These are phyloP conservation scores for Leucocoprinus birnbaumii DNA, from an alignment of 768 basidiomycete genomes.

Conservation along the genomic window DNA sequence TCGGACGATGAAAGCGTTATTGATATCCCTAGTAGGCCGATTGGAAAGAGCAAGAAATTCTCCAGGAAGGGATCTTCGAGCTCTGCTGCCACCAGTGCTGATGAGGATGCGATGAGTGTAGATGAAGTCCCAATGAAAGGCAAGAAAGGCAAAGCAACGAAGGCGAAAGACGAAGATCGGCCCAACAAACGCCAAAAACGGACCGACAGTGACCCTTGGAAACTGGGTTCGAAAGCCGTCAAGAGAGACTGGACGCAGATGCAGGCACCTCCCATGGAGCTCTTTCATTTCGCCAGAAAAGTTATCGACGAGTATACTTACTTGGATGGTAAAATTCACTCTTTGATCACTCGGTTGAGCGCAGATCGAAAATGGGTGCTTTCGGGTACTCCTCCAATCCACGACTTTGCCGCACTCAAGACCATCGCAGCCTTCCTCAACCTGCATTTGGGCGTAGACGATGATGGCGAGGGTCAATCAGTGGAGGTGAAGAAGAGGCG, in stretches of 20 bases:
- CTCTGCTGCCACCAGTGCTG: constrained; percentile 24
- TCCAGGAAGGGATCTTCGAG: constrained; percentile 14
- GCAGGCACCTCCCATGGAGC: constrained; percentile 82
- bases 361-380: constrained; percentile 89
- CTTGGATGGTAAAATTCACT: constrained; percentile 74
- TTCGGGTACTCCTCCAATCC: constrained; percentile 94
- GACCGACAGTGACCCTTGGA: constrained; percentile 75
- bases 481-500: constrained; percentile 76
- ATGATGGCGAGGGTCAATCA: constrained; percentile 79
- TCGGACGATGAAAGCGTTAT: constrained; percentile 13
- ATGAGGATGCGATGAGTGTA: constrained; percentile 54
- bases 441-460: constrained; percentile 90
- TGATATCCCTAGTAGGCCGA: background rate
- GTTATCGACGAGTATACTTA: constrained; percentile 97
- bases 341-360: constrained; percentile 72
- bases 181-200: constrained; percentile 60
- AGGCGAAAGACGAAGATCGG: constrained; percentile 32
- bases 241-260: constrained; percentile 75
- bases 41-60: constrained; percentile 17
- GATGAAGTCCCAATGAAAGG: constrained; percentile 38
- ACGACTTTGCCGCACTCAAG: constrained; percentile 87
- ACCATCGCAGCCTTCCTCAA: constrained; percentile 87
- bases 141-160: constrained; percentile 30
- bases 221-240: constrained; percentile 58
- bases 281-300: constrained; percentile 88